phyloP scores from a whole-genome alignment of 2,329 filamentous ascomycete species.

The Byssothecium circinans region DNA sequence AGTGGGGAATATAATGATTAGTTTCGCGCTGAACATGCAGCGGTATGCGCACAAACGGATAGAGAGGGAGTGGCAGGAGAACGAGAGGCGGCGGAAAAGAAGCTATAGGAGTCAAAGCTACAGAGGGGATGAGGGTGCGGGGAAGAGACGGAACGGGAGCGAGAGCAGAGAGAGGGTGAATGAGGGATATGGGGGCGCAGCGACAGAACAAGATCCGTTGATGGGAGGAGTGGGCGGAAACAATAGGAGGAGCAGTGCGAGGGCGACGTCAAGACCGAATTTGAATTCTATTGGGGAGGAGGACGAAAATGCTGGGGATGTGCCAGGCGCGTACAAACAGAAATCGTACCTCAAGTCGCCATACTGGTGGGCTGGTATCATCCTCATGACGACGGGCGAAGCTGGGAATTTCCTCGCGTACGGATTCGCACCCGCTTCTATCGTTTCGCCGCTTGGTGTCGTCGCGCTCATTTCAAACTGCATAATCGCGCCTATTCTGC shows the following conservation, averaged over 20 bases:
- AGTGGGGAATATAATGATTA: conserved; percentile 89
- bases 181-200: conserved; percentile 7
- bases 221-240: conserved; percentile 7
- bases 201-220: conserved; percentile 41
- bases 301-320: conserved; percentile 42
- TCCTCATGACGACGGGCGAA: conserved; percentile 90
- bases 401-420: conserved; percentile 97
- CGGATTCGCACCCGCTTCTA: conserved; percentile 94
- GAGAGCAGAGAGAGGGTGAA: conserved; percentile 8
- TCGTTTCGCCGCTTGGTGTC: conserved; percentile 95
- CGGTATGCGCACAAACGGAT: conserved; percentile 91
- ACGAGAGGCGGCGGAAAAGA: conserved; percentile 36
- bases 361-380: conserved; percentile 95
- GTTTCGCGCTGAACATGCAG: conserved; percentile 93
- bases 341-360: conserved; percentile 84
- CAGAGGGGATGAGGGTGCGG: conserved; percentile 46
- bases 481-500: conserved; percentile 89
- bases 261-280: conserved; percentile 18
- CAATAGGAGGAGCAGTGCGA: not conserved
- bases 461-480: conserved; percentile 96
- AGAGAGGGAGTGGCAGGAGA: conserved; percentile 66
- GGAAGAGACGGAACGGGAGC: conserved; percentile 17
- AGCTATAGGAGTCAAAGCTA: conserved; percentile 38
- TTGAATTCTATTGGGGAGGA: conserved; percentile 15
- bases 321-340: conserved; percentile 45